Base-by-base conservation (phyloP, 1,139 yeast species). In the Debaryomycetaceae sp. region DNA sequence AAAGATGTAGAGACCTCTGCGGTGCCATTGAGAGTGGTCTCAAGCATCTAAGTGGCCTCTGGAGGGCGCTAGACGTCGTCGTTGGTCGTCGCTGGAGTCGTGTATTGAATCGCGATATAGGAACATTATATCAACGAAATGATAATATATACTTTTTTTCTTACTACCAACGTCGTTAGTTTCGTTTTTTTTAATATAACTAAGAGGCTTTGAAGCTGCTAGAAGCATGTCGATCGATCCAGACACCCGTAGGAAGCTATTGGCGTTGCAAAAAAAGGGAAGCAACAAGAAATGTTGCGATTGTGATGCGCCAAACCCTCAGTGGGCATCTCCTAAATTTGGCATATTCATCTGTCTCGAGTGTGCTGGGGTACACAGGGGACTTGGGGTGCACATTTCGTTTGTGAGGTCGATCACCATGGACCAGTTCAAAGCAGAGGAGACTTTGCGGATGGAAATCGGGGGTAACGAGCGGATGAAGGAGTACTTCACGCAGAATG, bases 291-390 rank as follows among this genome's bases (percentile, higher is more conserved):
- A 79, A 59, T 92, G 99, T 67, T 85, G 88, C 60, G 99, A 92
- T 65, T 94, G 98, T 65, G 78, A 75, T 31, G 95, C 97, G 4
- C 95, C 95, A 46, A 91, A 91, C 60, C 98, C 99, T 6, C 96
- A 94, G 56, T 92, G 99, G 99, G 96, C 98, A 4, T 87, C 97
- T 8, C 97, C 98, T 35, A 92, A 94, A 59, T 91, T 89, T 65
- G 99, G 98, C 41, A 84, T 91, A 46, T 89, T 89, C 62, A 89
- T 92, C 58, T 94, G 99, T 67, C 78, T 92, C 45, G 98, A 92
- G 64, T 92, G 98, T 73, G 96, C 98, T 31, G 97, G 98, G 39
- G 75, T 87, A 45, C 99, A 92, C 63, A 80, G 99, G 61, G 95
- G 96, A 26, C 72, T 92, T 41, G 99, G 99, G 31, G 98, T 92